Base-by-base conservation (phyloP, 768 basidiomycete genomes). In the Panaeolus papilionaceus region DNA sequence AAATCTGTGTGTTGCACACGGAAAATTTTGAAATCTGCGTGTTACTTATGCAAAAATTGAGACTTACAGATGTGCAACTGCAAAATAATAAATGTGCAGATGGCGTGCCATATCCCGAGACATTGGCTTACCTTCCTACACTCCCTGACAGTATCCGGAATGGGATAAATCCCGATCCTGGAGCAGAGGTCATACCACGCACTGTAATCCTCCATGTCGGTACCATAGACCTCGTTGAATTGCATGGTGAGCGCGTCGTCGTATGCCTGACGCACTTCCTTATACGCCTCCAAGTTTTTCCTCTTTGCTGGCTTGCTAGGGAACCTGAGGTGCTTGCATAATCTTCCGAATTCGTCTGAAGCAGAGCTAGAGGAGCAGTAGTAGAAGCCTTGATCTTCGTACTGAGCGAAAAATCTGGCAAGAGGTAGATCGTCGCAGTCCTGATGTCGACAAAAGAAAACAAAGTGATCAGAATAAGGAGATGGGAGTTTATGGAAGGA, bases 141-240 rank as follows among this genome's bases (percentile, higher is more conserved):
- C n/a, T 61, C 73, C 12, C 67, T 38, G 20, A 79, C 45, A 0
- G 54, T 72, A 2, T 71, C 69, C 1, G 80, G 79, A 12, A 79
- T 67, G 2, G 79, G 79, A 18, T 70, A 39, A 14, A 81, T 70
- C 0, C 72, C 63, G 12, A 83, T 54, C 2, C 72, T 71, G 0
- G 40, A 63, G 63, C 76, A 80, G 16, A 83, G 66, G 0, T 26
- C 38, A 42, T 76, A 73, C 80, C 80, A 80, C 0, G 73, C 69
- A 2, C 64, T 67, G 11, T 81, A 65, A 61, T 72, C 72, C 18
- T 77, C 51, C 2, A 69, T 75, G 33, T 82, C 75, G 2, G 70
- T 78, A 1, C 81, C 81, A 61, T 77, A 83, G 1, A 63, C 74
- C 1, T 12, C 16, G 47, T 79, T 80, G 74, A 83, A 83, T 23